Base-by-base conservation (phyloP, 352 stramenopile genomes). In the Pythium plurisporium region DNA sequence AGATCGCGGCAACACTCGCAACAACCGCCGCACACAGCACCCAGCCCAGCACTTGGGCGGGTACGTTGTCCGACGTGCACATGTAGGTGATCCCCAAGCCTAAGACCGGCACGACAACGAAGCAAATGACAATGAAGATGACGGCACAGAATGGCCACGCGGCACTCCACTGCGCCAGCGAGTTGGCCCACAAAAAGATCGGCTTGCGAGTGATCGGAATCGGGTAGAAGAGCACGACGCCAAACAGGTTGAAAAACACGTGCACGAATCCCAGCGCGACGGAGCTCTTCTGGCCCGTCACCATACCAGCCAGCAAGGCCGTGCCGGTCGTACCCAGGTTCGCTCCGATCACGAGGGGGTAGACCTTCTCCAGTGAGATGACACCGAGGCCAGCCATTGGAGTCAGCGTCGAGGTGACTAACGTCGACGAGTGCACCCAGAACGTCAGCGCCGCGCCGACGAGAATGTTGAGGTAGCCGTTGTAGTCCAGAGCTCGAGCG, bases 231-330 rank as follows among this genome's bases (percentile, higher is more conserved):
- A 97, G 79, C 41, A 97, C 47, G 44, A 96, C 73, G 44, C 90
- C 89, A 44, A 87, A 86, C n/a, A 97, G 66, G 71, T 97, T 98
- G 77, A 98, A 97, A 63, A 92, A 94, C 33, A 97, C 85, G 72
- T 98, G 90, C 43, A 81, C 81, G 29, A 97, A 74, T 30, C 89
- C 92, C 33, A 97, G 85, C 55, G 94, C 86, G 34, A 97, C 79
- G 8, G 84, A 75, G 37, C 87, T 65, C 0, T 76, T 65, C 38
- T 85, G 92, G 50, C 74, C 81, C 26, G 85, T 91, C 37, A 97
- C 89, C 27, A 97, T 61, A 10, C 88, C 68, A 25, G 90, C 87
- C 20, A 97, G 60, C 38, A 98, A 50, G 17, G 76, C 87, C 40
- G 89, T 97, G 9, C 86, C 70, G 0, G 90, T 97, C 22, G 92